Evolutionary conservation across 2,329 filamentous ascomycete genomes (phyloP), one percentile per base, ranked within the genome.

Genomic region (Penicillium sp.): DNA sequence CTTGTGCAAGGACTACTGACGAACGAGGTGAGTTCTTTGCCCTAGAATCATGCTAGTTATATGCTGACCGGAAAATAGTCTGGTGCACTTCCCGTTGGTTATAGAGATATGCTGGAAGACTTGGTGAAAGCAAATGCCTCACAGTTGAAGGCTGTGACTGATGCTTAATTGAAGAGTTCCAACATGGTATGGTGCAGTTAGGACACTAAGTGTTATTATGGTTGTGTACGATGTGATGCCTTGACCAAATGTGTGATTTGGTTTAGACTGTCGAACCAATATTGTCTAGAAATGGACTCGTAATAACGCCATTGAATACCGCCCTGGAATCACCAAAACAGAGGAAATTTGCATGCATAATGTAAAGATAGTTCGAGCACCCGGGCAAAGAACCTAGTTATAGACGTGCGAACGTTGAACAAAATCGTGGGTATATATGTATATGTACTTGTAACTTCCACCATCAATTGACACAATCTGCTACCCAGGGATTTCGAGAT

Each of bases 1-100:
- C 65, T 78, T 46, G 59, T 73, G 16, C 70, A 75, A 55, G 70
- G 72, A 27, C 52, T 78, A 25, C 51, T 75, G 58, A 71, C 69
- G 48, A 69, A 72, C 55, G 65, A 71, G 63, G 75, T 78, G 60
- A 64, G 72, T 57, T 50, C 46, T 44, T 31, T 25, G 13, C 31
- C 32, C 54, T 54, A 49, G 55, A 41, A 21, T 37, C 6, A 34
- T 39, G 3, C 25, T 50, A 72, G 70, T 53, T 65, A 40, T 50
- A 10, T 41, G 29, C 55, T 58, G 52, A 61, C 45, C 12, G 15
- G 3, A n/a, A 44, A 12, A 35, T 49, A 75, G 72, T 54, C 65
- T 44, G 62, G 65, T 18, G 57, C 60, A 29, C 65, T 75, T 27
- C 59, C 70, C 10, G 42, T 52, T 16, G 57, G 59, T 4, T 65